Evolutionary conservation across 1,284 basidiomycete genomes (phyloP).

Genomic region (Lentinus polychrous): DNA sequence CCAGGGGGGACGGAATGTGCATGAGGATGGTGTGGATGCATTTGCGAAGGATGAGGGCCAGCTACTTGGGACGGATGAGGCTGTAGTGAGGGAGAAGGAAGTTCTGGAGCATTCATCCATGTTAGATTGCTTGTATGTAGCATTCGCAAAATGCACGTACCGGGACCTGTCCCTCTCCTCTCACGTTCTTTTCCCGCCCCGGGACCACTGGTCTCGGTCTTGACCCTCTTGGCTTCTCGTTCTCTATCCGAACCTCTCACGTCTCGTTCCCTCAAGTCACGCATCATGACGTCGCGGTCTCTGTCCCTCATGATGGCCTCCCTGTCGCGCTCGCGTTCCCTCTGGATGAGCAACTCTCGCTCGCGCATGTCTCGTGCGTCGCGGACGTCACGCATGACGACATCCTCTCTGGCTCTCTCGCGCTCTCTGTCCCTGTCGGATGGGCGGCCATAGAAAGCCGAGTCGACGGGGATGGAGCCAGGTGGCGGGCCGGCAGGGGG

Average conservation of each 20-base stretch:
- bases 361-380: constrained; percentile 2
- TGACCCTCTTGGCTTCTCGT: constrained; percentile 26
- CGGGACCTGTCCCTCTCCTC: no score
- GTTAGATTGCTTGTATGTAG: no score
- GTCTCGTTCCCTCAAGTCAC: constrained; percentile 1
- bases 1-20: constrained; percentile 1
- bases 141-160: no score
- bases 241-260: constrained; percentile 15
- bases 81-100: background rate
- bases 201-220: constrained; percentile 6
- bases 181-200: no score
- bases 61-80: background rate
- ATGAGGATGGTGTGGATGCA: background rate
- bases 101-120: no score
- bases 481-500: constrained; percentile 25
- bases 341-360: background rate
- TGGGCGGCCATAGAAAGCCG: no score
- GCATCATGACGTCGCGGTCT: background rate
- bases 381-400: constrained; percentile 6
- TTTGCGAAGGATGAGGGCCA: background rate
- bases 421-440: constrained; percentile 21
- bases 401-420: constrained; percentile 27
- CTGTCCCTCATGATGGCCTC: constrained; percentile 9
- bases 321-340: constrained; percentile 11
- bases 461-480: background rate